phyloP scores from a whole-genome alignment of 345 rosid species.

The Hypericum perforatum region DNA sequence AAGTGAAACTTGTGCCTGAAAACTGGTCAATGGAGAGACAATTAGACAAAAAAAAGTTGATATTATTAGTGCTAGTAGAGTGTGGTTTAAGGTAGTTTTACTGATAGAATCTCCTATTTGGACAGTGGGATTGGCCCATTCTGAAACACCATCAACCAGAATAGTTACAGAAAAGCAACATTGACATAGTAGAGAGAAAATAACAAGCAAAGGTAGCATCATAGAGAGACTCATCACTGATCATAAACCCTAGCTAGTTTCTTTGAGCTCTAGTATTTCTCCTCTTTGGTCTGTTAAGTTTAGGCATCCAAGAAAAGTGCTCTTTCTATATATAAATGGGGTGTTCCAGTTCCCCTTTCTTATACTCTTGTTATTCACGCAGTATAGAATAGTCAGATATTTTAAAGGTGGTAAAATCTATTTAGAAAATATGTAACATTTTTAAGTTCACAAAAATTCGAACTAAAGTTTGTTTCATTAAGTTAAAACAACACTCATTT shows the following conservation, averaged over 20 bases:
- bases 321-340: too few species aligned
- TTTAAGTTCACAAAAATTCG: too few species aligned
- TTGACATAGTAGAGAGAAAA: constrained; percentile 27
- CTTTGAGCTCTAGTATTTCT: constrained; percentile 14
- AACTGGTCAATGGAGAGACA: constrained; percentile 24
- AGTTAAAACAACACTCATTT: too few species aligned
- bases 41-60: background rate
- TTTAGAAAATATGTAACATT: too few species aligned
- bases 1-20: constrained; percentile 68
- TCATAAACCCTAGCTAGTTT: background rate
- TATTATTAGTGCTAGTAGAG: background rate
- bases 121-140: constrained; percentile 61
- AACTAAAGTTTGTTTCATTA: too few species aligned
- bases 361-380: too few species aligned
- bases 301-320: too few species aligned
- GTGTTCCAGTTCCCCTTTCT: too few species aligned
- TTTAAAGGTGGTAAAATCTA: too few species aligned
- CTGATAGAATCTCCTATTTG: constrained; percentile 67
- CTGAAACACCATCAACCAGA: constrained; percentile 59
- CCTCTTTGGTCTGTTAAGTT: background rate
- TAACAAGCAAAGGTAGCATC: constrained; percentile 22
- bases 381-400: too few species aligned
- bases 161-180: constrained; percentile 38
- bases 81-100: constrained; percentile 20
- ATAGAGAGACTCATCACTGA: background rate